Base-by-base conservation (phyloP, 2,329 filamentous ascomycete species). In the Corynespora cassiicola region DNA sequence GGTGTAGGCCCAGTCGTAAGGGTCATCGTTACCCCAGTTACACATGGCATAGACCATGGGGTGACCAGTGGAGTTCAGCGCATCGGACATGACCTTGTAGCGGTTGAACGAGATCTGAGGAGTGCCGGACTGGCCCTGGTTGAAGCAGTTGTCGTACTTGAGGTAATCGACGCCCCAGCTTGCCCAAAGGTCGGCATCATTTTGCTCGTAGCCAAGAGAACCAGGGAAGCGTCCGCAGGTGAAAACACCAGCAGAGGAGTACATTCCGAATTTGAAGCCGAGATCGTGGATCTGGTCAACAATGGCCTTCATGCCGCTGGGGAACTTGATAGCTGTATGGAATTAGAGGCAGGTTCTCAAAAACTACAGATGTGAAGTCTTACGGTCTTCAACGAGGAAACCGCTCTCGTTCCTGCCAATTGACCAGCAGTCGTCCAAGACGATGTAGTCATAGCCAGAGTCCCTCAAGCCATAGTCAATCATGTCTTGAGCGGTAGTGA, bases 101-200 rank as follows among this genome's bases (percentile, higher is more conserved):
- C 74, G 70, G 31, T 72, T 66, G 45, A 69, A 75, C 4, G 71
- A 72, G 22, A 75, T 54, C 41, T 72, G 63, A 0, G 72, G 67
- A 2, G 68, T 75, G 9, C 77, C 75, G 12, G 71, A 73, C 38
- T 77, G 72, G 6, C 78, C 78, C 43, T 75, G 66, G 45, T 80
- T 79, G 56, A 72, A 79, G 63, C 78, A 81, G 53, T 81, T 81
- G 59, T 81, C 78, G 49, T 80, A 80, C 54, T 80, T 57, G 14
- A 57, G 45, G 34, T 64, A 67, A 42, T 72, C 73, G 20, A 79
- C 73, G 1, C 73, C 77, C 74, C 76, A 78, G 11, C 59, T 62
- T 1, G 78, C 77, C 54, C 74, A 81, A 0, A 73, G 69, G 11
- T 74, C 58, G 1, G 79, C 79, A 56, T 82, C 79, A 18, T 75